Percentiles rank a stretch among this genome's conserved stretches.
phyloP scores from a whole-genome alignment of 306 rosid genomes.

The Glycine soja region DNA sequence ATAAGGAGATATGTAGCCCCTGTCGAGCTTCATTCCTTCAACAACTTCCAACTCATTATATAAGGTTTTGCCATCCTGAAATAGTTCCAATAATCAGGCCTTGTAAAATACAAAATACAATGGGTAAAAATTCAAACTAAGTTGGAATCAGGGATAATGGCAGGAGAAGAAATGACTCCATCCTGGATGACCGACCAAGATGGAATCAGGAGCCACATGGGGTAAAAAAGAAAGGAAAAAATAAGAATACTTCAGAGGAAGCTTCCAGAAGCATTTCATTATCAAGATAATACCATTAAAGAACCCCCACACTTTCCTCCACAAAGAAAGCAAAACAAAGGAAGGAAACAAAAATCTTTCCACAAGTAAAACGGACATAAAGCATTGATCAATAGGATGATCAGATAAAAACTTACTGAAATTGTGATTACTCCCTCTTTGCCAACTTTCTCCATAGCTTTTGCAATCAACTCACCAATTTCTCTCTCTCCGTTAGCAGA shows the following conservation, averaged over 20 bases:
- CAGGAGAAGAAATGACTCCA: neutral
- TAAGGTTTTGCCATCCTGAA: slow-evolving; percentile 94
- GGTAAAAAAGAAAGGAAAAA: neutral
- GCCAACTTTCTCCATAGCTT: slow-evolving; percentile 99
- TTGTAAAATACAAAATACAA: neutral
- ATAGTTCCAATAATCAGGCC: slow-evolving; percentile 38
- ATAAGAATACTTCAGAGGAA: slow-evolving; percentile 13
- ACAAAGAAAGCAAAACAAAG: neutral
- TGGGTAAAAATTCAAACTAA: neutral
- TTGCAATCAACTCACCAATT: slow-evolving; percentile 95
- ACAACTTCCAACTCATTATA: slow-evolving; percentile 94
- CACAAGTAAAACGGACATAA: neutral
- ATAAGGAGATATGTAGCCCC: slow-evolving; percentile 96
- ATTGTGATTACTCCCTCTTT: slow-evolving; percentile 97
- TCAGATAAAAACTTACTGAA: slow-evolving; percentile 61
- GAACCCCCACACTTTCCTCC: neutral
- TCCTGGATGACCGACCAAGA: neutral
- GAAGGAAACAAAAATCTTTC: neutral
- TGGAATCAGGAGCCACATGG: neutral
- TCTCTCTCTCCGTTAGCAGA: slow-evolving; percentile 96
- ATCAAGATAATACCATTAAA: slow-evolving; percentile 6
- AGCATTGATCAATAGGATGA: neutral
- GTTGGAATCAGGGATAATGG: neutral
- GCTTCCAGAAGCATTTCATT: neutral
- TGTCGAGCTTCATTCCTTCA: slow-evolving; percentile 98